Conservation (phyloP, 129 eudicot species). For the Escallonia herrerae region DNA sequence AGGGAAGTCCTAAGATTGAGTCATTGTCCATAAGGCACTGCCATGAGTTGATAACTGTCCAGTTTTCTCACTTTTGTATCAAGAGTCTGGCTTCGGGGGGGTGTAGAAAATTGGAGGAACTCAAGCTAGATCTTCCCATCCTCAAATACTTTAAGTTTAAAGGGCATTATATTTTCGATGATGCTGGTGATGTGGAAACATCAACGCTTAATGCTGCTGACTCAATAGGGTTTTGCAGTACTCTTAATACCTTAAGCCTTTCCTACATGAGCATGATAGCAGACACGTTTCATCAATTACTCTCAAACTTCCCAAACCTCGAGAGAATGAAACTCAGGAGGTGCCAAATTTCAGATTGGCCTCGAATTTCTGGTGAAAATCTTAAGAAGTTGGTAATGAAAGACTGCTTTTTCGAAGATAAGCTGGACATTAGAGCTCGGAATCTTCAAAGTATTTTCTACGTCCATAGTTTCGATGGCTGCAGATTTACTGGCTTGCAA, state of each 20-base stretch:
- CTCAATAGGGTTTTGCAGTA: background rate
- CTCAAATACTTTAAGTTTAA: background rate
- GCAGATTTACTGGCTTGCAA: background rate
- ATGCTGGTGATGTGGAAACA: background rate
- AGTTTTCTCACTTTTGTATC: background rate
- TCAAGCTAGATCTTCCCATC: background rate
- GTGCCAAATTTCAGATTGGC: background rate
- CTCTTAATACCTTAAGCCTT: background rate
- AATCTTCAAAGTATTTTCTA: background rate
- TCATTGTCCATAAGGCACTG: background rate
- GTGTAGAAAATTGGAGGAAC: background rate
- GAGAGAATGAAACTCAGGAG: background rate
- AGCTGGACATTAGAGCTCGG: background rate
- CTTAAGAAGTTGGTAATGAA: background rate
- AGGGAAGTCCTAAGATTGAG: background rate
- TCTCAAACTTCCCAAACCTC: constrained; percentile 1
- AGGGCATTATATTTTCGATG: background rate
- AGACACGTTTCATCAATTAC: background rate
- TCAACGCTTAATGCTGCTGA: background rate
- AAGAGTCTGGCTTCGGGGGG: background rate
- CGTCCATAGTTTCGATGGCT: background rate
- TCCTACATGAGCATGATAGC: background rate
- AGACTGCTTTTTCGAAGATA: background rate
- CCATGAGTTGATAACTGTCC: background rate
- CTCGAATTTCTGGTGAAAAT: background rate